These are phyloP conservation scores for Aaosphaeria arxii DNA, from an alignment of 2,329 filamentous ascomycete species.

Conservation along the genomic window DNA sequence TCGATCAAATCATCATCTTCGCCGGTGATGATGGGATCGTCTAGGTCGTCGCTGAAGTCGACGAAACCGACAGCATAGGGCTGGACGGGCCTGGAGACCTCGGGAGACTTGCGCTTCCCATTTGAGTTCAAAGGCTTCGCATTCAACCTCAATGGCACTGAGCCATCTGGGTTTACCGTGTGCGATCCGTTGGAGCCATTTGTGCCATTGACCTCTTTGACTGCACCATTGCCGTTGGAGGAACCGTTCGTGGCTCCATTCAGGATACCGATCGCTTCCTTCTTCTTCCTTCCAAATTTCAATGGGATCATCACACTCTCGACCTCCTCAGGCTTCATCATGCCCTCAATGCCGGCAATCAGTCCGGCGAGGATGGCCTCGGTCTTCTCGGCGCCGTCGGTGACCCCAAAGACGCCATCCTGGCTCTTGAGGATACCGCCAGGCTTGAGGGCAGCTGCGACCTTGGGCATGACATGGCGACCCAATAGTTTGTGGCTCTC, in stretches of 20 bases:
- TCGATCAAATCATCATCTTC: conserved; percentile 85
- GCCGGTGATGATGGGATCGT: conserved; percentile 49
- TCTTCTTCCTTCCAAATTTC: conserved; percentile 65
- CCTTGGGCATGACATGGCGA: conserved; percentile 63
- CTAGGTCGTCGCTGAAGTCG: conserved; percentile 64
- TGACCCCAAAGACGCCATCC: conserved; percentile 57
- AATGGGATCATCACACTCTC: conserved; percentile 58
- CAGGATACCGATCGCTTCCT: conserved; percentile 48
- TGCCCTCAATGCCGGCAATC: conserved; percentile 60
- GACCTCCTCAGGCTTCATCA: conserved; percentile 69
- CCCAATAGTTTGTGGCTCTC: conserved; percentile 66
- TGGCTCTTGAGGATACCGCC: conserved; percentile 69
- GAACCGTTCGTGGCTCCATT: conserved; percentile 45
- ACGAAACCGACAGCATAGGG: conserved; percentile 42
- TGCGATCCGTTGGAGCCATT: conserved; percentile 4
- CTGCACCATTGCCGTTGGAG: conserved; percentile 17
- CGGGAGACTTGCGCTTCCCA: conserved; percentile 43
- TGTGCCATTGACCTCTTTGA: conserved; percentile 9
- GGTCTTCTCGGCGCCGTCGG: conserved; percentile 54
- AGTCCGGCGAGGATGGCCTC: conserved; percentile 85
- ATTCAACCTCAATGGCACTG: conserved; percentile 19
- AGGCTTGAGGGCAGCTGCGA: conserved; percentile 69
- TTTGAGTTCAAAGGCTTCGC: conserved; percentile 29
- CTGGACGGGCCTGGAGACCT: conserved; percentile 30
- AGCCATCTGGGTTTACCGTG: conserved; percentile 28